Percentiles rank a stretch among this genome's conserved stretches.
These are phyloP conservation scores for Rhodotorula sp. DNA, from an alignment of 1,284 basidiomycete species.

Conservation along the genomic window DNA sequence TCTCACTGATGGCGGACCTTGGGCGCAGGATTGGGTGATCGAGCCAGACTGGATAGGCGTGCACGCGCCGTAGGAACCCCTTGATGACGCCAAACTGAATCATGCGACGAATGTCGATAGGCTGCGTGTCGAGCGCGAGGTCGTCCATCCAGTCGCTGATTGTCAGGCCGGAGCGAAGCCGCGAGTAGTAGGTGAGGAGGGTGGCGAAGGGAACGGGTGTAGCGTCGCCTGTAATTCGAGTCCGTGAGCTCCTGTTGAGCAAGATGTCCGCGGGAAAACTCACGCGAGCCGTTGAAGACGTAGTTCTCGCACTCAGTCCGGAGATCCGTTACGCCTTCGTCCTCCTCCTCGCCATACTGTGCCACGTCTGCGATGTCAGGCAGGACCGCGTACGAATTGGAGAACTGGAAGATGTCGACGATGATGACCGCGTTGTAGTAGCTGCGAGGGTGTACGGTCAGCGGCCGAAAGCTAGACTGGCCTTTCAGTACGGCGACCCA, in stretches of 20 bases:
- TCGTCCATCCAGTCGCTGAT: constrained; percentile 86
- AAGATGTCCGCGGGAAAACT: background rate
- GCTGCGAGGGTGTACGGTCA: constrained; percentile 51
- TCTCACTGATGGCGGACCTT: background rate
- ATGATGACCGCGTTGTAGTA: constrained; percentile 96
- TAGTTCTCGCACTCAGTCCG: constrained; percentile 44
- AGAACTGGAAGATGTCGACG: constrained; percentile 94
- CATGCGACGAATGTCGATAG: constrained; percentile 88
- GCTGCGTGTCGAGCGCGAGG: constrained; percentile 66
- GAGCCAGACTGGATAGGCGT: constrained; percentile 76
- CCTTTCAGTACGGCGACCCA: constrained; percentile 52
- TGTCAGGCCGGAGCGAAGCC: constrained; percentile 78
- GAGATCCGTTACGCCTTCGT: constrained; percentile 34
- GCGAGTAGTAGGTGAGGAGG: constrained; percentile 78
- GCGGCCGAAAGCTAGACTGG: background rate
- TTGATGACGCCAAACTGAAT: constrained; percentile 99
- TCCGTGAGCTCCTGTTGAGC: background rate
- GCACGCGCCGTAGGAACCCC: constrained; percentile 87
- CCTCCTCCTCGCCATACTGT: constrained; percentile 37
- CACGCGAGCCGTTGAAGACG: constrained; percentile 36
- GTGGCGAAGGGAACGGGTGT: constrained; percentile 48
- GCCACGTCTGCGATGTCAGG: constrained; percentile 34
- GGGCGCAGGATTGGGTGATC: constrained; percentile 36
- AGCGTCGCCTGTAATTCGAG: constrained; percentile 12
- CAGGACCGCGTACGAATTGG: constrained; percentile 79